These are phyloP conservation scores for Hyphodiscus sp. DNA, from an alignment of 2,329 filamentous ascomycete genomes.

Conservation along the genomic window DNA sequence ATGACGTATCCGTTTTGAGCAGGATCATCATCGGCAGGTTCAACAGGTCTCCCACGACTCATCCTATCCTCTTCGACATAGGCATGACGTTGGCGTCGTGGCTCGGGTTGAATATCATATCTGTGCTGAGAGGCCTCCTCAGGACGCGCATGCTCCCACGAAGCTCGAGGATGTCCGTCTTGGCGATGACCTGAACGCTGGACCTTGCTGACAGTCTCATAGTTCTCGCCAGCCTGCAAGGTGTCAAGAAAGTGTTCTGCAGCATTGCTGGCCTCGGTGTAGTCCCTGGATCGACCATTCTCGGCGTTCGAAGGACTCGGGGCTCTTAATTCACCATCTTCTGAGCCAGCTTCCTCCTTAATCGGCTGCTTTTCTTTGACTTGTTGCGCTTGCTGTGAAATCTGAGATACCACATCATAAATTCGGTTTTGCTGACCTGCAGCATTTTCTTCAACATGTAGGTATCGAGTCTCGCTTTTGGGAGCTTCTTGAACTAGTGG, in stretches of 20 bases:
- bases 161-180: constrained; percentile 7
- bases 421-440: constrained; percentile 20
- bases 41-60: constrained; percentile 6
- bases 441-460: constrained; percentile 16
- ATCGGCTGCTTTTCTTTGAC: constrained; percentile 14
- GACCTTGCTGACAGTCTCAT: constrained; percentile 3
- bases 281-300: constrained; percentile 2
- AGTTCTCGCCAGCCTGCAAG: constrained; percentile 26
- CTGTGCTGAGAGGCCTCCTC: constrained; percentile 7
- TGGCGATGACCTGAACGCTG: constrained; percentile 10
- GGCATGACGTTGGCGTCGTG: constrained; percentile 11
- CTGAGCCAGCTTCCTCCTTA: constrained; percentile 28
- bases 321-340: constrained; percentile 32
- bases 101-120: constrained; percentile 11
- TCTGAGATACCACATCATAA: constrained; percentile 25
- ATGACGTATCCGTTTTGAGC: constrained; percentile 13
- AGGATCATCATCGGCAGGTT: constrained; percentile 8
- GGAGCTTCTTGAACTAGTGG: background rate
- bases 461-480: constrained; percentile 1
- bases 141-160: constrained; percentile 15
- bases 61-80: constrained; percentile 14
- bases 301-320: constrained; percentile 12
- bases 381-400: constrained; percentile 24
- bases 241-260: constrained; percentile 34
- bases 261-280: constrained; percentile 29